Evolutionary conservation across 2,329 filamentous ascomycete species (phyloP).

Genomic region (Pseudogymnoascus sp.): DNA sequence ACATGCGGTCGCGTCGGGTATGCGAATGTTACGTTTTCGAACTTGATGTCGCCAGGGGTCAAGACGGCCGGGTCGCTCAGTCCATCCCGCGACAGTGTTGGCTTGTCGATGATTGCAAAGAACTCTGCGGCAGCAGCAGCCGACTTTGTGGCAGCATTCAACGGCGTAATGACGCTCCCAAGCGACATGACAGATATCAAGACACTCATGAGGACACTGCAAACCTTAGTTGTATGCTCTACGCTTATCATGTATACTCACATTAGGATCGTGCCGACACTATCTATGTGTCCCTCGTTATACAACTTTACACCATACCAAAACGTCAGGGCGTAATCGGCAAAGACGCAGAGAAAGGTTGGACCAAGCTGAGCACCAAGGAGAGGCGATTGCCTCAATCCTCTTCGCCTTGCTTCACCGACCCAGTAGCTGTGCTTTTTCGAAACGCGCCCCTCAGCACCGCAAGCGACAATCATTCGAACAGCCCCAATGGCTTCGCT

Average conservation of each 20-base stretch:
- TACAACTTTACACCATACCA: constrained; percentile 53
- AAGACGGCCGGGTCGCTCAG: constrained; percentile 43
- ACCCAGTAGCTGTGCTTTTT: constrained; percentile 48
- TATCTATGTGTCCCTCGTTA: constrained; percentile 37
- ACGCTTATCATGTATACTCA: constrained; percentile 26
- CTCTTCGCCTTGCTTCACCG: constrained; percentile 43
- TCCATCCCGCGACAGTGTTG: constrained; percentile 31
- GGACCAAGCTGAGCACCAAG: constrained; percentile 45
- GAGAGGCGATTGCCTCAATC: constrained; percentile 42
- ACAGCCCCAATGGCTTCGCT: constrained; percentile 53
- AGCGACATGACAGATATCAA: constrained; percentile 51
- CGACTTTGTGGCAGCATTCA: constrained; percentile 41
- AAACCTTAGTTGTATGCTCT: background rate
- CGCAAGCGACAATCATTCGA: constrained; percentile 55
- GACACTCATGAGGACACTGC: constrained; percentile 38
- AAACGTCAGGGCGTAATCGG: constrained; percentile 49
- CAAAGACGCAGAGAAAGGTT: constrained; percentile 32
- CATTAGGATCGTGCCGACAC: constrained; percentile 48
- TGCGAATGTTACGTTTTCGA: constrained; percentile 61
- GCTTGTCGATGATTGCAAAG: constrained; percentile 30
- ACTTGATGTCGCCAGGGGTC: constrained; percentile 45
- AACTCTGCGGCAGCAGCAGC: constrained; percentile 31
- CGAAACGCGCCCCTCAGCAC: constrained; percentile 47
- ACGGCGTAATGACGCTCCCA: constrained; percentile 47
- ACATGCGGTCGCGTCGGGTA: constrained; percentile 61